Percentiles rank a stretch among this genome's conserved stretches.
These are phyloP conservation scores for Amylostereum areolatum DNA, from an alignment of 1,284 basidiomycete species.

Conservation along the genomic window DNA sequence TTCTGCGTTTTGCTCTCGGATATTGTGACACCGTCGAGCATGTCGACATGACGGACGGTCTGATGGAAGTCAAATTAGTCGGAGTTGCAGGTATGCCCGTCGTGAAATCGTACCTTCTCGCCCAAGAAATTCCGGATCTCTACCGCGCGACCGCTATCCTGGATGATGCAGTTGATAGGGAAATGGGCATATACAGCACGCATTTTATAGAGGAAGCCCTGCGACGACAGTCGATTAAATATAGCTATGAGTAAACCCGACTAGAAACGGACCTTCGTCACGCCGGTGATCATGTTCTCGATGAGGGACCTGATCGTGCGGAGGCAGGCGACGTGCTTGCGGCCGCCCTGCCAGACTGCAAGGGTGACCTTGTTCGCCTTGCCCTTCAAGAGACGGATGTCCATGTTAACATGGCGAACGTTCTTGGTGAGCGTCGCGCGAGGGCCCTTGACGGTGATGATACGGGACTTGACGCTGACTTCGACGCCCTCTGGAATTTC, in stretches of 20 bases:
- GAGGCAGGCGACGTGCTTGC: constrained; percentile 98
- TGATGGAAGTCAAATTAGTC: constrained; percentile 23
- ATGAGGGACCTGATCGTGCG: constrained; percentile 94
- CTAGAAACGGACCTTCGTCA: constrained; percentile 70
- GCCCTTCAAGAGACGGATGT: constrained; percentile 78
- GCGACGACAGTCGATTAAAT: constrained; percentile 3
- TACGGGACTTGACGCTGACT: constrained; percentile 81
- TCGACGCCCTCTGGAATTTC: constrained; percentile 83
- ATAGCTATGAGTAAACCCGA: neutral
- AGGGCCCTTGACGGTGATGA: constrained; percentile 87
- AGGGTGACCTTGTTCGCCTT: constrained; percentile 81
- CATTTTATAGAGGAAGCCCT: constrained; percentile 99
- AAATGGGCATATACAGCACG: constrained; percentile 99
- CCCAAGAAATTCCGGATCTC: constrained; percentile 99
- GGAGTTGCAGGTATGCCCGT: neutral
- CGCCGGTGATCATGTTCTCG: constrained; percentile 96
- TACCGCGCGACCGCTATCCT: constrained; percentile 69
- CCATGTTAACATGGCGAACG: constrained; percentile 94
- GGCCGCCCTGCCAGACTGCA: constrained; percentile 95
- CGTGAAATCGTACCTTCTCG: constrained; percentile 63
- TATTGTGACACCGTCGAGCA: constrained; percentile 88
- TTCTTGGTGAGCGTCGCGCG: constrained; percentile 88
- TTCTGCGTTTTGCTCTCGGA: constrained; percentile 93
- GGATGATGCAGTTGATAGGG: constrained; percentile 99
- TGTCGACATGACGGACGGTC: constrained; percentile 88